Base-by-base conservation (phyloP, 768 basidiomycete species). In the Mycena polygramma region DNA sequence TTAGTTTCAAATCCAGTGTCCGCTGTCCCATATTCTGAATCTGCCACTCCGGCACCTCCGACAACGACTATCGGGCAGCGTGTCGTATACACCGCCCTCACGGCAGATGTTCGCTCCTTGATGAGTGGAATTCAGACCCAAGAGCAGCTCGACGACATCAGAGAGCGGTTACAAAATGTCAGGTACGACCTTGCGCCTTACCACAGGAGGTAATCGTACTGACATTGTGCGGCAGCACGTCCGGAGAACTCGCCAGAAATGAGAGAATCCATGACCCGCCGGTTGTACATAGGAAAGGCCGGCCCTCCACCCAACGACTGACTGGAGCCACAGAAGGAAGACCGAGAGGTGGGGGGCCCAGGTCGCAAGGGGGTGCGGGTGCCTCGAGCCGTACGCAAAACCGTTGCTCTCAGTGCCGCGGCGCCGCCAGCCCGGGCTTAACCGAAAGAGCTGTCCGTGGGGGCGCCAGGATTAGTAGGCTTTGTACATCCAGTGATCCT, bases 71-170 rank as follows among this genome's bases (percentile, higher is more conserved):
- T 30, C 30, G 36, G 9, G 4, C 37, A 37, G 39, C 55, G 55
- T 4, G 35, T 20, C 7, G 55, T 57, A 13, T 57, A 57, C 22
- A 41, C 36, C n/a, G 37, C 55, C 37, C 17, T 57, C 2, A 17
- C 7, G 36, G 55, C 55, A 7, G 55, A 57, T 37, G 9, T 57
- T 2, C 37, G 55, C 9, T 41, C 55, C 9, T 20, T 57, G 17
- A 57, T 57, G 55, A 57, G 39, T 41, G 35, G 36, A 20, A 57
- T 57, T n/a, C 55, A 57, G 17, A 57, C 55, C 7, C 36, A 57
- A 7, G 55, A 57, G 39, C 55, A 57, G 39, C 37, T 57, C 36
- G 55, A 57, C n/a, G 35, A 37, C 35, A 19, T 8, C 14, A 17
- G 52, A 53, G 55, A 57, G 41, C 24, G 35, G 55, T 37, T 22